These are phyloP conservation scores for Wickerhamiella kazuoi DNA, from an alignment of 805 yeast species.

Conservation along the genomic window DNA sequence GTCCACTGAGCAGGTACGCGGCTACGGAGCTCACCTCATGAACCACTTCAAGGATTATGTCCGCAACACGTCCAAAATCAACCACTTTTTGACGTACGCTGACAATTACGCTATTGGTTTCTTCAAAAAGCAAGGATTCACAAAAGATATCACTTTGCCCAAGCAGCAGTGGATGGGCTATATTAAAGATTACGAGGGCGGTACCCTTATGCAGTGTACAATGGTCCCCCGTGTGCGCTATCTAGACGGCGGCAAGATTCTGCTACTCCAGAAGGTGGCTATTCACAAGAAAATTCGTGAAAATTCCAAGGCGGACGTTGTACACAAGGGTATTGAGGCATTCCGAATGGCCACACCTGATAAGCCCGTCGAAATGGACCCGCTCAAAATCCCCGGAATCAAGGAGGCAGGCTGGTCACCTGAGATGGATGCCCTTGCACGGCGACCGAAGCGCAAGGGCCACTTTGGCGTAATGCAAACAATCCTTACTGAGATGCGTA, in stretches of 20 bases:
- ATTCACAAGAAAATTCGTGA: conserved; percentile 66
- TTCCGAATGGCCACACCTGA: conserved; percentile 32
- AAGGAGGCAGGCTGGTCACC: conserved; percentile 95
- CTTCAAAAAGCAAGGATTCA: conserved; percentile 95
- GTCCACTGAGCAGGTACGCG: conserved; percentile 93
- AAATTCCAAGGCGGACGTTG: conserved; percentile 52
- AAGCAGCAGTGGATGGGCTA: conserved; percentile 93
- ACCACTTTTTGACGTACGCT: conserved; percentile 84
- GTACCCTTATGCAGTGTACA: conserved; percentile 92
- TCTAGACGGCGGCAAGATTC: conserved; percentile 70
- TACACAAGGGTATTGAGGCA: conserved; percentile 61
- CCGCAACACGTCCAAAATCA: conserved; percentile 65
- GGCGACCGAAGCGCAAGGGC: conserved; percentile 84
- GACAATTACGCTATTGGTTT: conserved; percentile 98
- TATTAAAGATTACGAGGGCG: conserved; percentile 97
- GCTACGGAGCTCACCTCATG: conserved; percentile 98
- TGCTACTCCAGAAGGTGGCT: conserved; percentile 81
- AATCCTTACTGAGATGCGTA: conserved; percentile 69
- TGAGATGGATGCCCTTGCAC: conserved; percentile 93
- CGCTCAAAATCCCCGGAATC: conserved; percentile 75
- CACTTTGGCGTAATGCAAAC: conserved; percentile 90
- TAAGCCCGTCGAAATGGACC: conserved; percentile 33
- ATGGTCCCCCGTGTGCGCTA: conserved; percentile 83
- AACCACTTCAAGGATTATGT: conserved; percentile 94
- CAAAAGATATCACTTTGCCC: conserved; percentile 80